Base-by-base conservation (phyloP, 1,139 yeast genomes). In the Pichia sp. region DNA sequence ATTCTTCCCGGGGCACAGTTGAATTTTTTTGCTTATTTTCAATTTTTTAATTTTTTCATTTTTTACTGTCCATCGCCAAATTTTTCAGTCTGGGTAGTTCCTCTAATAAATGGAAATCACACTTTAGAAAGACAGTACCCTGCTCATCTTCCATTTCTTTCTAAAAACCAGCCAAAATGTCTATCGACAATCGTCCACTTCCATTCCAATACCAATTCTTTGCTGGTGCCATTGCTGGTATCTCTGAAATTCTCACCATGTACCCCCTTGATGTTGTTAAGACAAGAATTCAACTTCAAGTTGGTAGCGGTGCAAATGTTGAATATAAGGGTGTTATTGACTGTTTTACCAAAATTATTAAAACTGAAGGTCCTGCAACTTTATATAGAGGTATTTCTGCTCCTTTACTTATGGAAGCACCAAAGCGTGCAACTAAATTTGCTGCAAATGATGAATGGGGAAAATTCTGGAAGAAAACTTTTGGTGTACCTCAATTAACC, bases 371-470 rank as follows among this genome's bases (percentile, higher is more conserved):
- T 44, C 76, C 81, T 48, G 73, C 84, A 25, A 79, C 95, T 59
- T 77, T 93, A 56, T 95, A 93, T 72, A 84, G 91, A 69, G 99
- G 99, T 60, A 93, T 93, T 62, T 74, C 86, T 33, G 97, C 99
- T 19, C 99, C 99, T 46, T 88, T 93, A 62, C 77, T 93, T 65
- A 93, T 93, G 99, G 99, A 93, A 70, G 99, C 99, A n/a, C 99
- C 99, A 58, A 93, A 93, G 77, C 77, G 91, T 75, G 99, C 99
- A 45, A 91, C 96, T 59, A 93, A 93, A 72, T 93, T 93, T 67
- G 98, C 98, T 51, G 97, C 98, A 58, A 93, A 95, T 68, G 99
- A 95, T 68, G 93, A 90, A 70, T 93, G 96, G 87, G 95, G 96
- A 52, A 84, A 87, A 69, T 71, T 91, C 63, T 93, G 91, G 79